Evolutionary conservation across 208 protist genomes (phyloP).

Genomic region (Crithidia sp.): DNA sequence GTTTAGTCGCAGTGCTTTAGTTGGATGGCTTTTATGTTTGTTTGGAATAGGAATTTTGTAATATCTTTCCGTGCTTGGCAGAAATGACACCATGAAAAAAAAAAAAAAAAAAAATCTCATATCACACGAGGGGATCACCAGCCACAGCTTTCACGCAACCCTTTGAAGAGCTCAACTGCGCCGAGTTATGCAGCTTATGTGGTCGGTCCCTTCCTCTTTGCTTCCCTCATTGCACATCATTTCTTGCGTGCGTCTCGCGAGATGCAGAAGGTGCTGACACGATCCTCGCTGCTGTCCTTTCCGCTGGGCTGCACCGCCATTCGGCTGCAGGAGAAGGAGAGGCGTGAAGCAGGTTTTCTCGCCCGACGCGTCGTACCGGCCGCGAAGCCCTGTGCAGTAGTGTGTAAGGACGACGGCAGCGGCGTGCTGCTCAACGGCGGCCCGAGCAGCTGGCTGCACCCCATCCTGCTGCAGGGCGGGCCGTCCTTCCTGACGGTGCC

Average conservation of each 20-base stretch:
- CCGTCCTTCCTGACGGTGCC: conserved; percentile 16
- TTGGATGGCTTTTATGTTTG: no score
- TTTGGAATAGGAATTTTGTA: no score
- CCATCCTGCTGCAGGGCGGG: conserved; percentile 2
- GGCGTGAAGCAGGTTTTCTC: conserved; percentile 30
- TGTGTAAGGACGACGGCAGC: conserved; percentile 35
- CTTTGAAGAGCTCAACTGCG: neutral
- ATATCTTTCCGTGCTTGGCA: no score
- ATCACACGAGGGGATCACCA: no score
- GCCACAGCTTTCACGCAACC: no score
- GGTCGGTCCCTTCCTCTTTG: neutral
- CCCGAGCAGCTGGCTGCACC: conserved; percentile 34
- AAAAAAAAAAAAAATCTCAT: no score
- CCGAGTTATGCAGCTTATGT: neutral
- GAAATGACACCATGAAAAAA: no score
- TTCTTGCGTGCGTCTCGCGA: neutral
- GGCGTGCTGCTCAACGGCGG: conserved; percentile 24
- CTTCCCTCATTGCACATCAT: neutral
- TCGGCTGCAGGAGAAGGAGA: conserved; percentile 31
- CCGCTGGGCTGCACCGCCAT: conserved; percentile 7
- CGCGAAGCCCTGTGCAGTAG: conserved; percentile 30
- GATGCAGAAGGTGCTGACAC: conserved; percentile 1
- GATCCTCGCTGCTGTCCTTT: conserved; percentile 19
- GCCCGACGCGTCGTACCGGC: conserved; percentile 14
- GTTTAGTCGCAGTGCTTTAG: no score